phyloP scores from a whole-genome alignment of 2,329 filamentous ascomycete genomes.

The Aspergillus aculeatus region DNA sequence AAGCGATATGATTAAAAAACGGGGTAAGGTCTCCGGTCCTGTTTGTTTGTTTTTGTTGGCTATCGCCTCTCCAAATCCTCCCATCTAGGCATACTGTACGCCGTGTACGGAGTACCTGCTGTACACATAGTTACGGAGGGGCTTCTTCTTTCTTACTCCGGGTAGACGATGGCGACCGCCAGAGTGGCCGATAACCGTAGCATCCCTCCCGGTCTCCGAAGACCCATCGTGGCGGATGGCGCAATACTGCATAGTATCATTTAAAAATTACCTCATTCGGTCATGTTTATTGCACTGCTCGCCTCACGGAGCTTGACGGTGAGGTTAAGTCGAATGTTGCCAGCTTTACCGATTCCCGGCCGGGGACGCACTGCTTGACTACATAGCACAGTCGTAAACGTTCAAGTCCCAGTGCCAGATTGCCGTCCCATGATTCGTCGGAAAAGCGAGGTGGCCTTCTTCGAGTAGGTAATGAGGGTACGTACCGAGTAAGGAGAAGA shows the following conservation, averaged over 20 bases:
- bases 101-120: no score
- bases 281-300: background rate
- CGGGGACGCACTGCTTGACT: background rate
- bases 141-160: background rate
- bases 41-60: background rate
- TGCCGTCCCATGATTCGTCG: conserved; percentile 13
- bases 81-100: no score
- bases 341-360: background rate
- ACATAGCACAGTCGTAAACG: background rate
- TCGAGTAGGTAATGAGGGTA: background rate
- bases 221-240: background rate
- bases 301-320: background rate
- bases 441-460: conserved; percentile 1
- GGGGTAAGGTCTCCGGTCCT: background rate
- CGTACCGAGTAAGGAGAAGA: no score
- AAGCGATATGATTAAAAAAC: no score
- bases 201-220: background rate
- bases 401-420: conserved; percentile 3
- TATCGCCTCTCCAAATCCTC: no score
- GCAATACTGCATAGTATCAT: background rate
- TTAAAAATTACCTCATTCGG: background rate
- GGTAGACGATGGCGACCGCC: background rate
- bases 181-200: conserved; percentile 1
- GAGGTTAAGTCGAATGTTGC: background rate
- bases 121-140: no score